Percentiles rank a stretch among this genome's conserved stretches.
Evolutionary conservation across 306 rosid genomes (phyloP).

Genomic region (Potentilla sterilis): DNA sequence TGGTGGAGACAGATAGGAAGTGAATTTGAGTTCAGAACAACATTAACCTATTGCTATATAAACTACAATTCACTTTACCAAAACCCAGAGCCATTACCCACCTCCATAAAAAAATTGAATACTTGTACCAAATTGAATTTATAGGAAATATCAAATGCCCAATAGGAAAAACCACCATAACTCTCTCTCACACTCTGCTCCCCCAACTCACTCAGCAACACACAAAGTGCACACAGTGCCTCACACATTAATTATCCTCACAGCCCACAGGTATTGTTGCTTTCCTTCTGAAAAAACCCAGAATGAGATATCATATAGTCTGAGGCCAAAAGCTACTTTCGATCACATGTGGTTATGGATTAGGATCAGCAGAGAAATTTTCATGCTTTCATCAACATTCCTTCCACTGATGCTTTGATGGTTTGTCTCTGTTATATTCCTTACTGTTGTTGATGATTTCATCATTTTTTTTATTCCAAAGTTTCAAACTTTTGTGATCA

Average conservation of each 20-base stretch:
- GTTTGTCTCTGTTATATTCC: neutral
- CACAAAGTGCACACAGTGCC: constrained; percentile 4
- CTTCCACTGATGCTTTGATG: constrained; percentile 5
- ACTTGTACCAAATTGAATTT: constrained; percentile 21
- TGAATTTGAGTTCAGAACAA: constrained; percentile 6
- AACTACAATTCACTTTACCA: neutral
- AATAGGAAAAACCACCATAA: constrained; percentile 15
- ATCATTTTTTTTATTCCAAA: neutral
- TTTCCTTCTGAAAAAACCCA: constrained; percentile 9
- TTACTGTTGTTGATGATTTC: neutral
- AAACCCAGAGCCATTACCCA: constrained; percentile 16
- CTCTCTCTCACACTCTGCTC: constrained; percentile 19
- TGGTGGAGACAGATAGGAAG: constrained; percentile 7
- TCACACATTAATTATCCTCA: constrained; percentile 1
- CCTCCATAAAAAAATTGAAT: neutral
- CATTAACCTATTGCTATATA: neutral
- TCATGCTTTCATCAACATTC: constrained; percentile 15
- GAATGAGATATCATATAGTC: neutral
- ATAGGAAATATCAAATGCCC: constrained; percentile 18
- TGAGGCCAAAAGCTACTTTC: neutral
- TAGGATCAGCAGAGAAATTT: neutral
- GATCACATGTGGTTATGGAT: neutral
- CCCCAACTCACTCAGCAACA: constrained; percentile 23
- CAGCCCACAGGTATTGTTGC: constrained; percentile 4
- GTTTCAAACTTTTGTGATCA: constrained; percentile 11